Percentiles rank a stretch among this genome's conserved stretches.
phyloP scores from a whole-genome alignment of 768 basidiomycete genomes.

The Suillus subalutaceus region DNA sequence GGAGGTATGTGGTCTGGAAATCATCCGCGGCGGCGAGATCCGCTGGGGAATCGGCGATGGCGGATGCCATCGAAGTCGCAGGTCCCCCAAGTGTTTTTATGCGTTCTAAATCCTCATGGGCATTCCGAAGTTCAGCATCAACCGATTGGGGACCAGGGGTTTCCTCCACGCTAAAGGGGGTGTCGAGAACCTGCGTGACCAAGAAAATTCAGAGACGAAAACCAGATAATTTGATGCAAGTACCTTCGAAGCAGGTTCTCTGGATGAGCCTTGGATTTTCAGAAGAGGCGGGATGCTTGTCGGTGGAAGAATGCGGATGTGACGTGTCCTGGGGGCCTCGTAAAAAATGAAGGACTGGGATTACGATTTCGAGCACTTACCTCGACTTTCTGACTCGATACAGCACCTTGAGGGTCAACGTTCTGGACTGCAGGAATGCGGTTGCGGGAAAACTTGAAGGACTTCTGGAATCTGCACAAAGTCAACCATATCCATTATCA shows the following conservation, averaged over 20 bases:
- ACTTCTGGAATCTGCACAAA: neutral
- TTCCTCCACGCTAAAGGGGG: neutral
- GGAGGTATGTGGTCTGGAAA: constrained; percentile 8
- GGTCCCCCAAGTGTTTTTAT: neutral
- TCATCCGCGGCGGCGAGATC: neutral
- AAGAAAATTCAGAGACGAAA: neutral
- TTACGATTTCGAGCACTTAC: neutral
- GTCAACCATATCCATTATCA: neutral
- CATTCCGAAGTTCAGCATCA: neutral
- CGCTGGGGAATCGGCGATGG: neutral
- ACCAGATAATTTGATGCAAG: neutral
- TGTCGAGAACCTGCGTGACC: neutral
- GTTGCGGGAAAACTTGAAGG: neutral
- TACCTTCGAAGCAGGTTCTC: no score
- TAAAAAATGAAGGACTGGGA: neutral
- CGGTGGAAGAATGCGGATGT: no score
- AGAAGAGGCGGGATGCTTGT: no score
- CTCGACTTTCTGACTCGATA: neutral
- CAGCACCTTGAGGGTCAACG: neutral
- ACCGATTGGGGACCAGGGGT: neutral
- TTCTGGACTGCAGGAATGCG: neutral
- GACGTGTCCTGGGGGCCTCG: neutral
- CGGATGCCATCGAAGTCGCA: neutral
- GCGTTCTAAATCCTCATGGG: neutral
- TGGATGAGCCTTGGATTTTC: no score